Base-by-base conservation (phyloP, 768 basidiomycete genomes). In the Tulasnella sp. region DNA sequence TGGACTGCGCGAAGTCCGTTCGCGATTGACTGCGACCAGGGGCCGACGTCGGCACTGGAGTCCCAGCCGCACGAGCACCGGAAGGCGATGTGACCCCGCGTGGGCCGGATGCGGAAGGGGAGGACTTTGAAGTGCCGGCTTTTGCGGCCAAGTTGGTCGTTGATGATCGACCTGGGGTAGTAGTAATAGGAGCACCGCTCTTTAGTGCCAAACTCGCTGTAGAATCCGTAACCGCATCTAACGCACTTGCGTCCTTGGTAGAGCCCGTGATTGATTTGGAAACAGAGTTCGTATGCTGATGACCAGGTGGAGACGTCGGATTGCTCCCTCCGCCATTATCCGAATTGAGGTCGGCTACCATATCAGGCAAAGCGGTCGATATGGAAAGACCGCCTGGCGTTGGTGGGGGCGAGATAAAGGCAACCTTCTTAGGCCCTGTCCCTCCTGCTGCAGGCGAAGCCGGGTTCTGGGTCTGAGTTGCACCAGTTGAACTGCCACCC, bases 351-450 rank as follows among this genome's bases (percentile, higher is more conserved):
- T 80, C 79, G 11, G 79, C 46, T 42, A 80, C 72, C 40, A 78
- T 41, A 64, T 77, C 34, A 4, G 82, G 80, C 75, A 82, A 75
- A n/a, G 79, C 34, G 74, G 76, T 88, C 85, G 84, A 88, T 89
- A 85, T 92, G 48, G 79, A 64, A 77, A 84, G 84, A 81, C 89
- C 87, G 81, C 87, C 89, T 75, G 92, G 91, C 0, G 93, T 93
- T 41, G 93, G 93, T 20, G 93, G 91, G 75, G 94, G 94, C 41
- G 94, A 94, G 83, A 93, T 89, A 86, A 96, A 96, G 40, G 94
- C 95, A 72, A 96, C 95, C 87, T 95, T 95, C 89, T 96, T 96
- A 20, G 79, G 73, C 34, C 72, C 72, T 58, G 41, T n/a, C 22
- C n/a, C 76, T 3, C 50, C 77, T 37, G 58, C n/a, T 42, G 77